Percentiles rank a stretch among this genome's conserved stretches.
Evolutionary conservation across 2,329 filamentous ascomycete species (phyloP).

Genomic region (Colletotrichum brevisporum): DNA sequence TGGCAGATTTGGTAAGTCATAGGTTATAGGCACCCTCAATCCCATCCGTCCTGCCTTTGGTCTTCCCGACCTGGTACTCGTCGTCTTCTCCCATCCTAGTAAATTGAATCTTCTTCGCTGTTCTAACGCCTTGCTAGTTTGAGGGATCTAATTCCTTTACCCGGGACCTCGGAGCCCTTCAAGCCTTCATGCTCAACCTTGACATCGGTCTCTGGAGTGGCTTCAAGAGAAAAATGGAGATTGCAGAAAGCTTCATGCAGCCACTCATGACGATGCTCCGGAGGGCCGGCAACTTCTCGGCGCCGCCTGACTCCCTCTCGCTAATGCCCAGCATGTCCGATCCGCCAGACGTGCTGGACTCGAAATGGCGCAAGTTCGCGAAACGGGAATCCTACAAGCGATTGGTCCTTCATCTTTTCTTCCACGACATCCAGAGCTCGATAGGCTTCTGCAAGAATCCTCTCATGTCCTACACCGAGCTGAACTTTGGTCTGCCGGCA

Average conservation of each 20-base stretch:
- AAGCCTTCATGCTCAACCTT: constrained; percentile 52
- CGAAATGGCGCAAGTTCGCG: constrained; percentile 45
- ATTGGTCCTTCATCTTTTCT: constrained; percentile 46
- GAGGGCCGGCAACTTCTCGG: constrained; percentile 49
- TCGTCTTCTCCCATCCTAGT: not conserved
- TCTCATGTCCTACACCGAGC: constrained; percentile 50
- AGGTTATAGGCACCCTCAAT: no score
- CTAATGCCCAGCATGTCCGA: constrained; percentile 27
- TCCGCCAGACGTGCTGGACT: constrained; percentile 39
- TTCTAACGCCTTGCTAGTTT: constrained; percentile 43
- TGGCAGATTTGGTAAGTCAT: constrained; percentile 43
- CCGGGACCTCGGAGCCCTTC: constrained; percentile 49
- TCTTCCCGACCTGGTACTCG: not conserved
- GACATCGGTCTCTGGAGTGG: constrained; percentile 55
- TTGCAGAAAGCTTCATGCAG: constrained; percentile 55
- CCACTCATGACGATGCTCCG: constrained; percentile 54
- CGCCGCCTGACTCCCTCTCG: constrained; percentile 26
- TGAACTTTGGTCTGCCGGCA: constrained; percentile 45
- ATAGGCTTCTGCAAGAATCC: constrained; percentile 48
- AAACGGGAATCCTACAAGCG: constrained; percentile 50
- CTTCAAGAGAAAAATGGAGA: constrained; percentile 54
- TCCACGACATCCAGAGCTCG: constrained; percentile 49
- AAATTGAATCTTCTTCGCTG: not conserved
- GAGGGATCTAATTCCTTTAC: constrained; percentile 51
- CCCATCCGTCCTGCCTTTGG: not conserved